Evolutionary conservation across 83 land plant species (phyloP), one percentile per base, ranked within the genome.

Genomic region (Picea mariana): DNA sequence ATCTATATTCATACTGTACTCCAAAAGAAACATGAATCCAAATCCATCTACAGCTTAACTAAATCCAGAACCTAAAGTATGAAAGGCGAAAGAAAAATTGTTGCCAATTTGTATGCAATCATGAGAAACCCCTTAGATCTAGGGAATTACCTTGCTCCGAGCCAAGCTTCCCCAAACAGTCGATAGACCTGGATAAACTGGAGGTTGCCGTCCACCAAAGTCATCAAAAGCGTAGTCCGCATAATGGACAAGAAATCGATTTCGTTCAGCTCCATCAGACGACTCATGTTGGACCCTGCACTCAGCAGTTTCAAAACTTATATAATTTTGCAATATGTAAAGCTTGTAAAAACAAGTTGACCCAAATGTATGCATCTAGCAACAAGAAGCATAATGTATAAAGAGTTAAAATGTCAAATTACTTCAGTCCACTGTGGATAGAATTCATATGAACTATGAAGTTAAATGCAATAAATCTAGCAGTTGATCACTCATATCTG

Each of bases 151-250:
- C 97, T 97, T 97, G 86, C 99, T 97, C 64, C 99, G 92, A 82
- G 99, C 99, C 86, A 97, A 84, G 88, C 99, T 96, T 67, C 99
- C 94, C 99, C 99, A 97, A 17, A 97, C 99, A 72, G 95, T 95
- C 18, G 97, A 97, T 79, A 97, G 87, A 44, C 99, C 99, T 76
- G 98, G 97, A 85, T 97, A 97, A 17, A 97, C 99, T 55, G 99
- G 98, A 75, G 95, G 91, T 80, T 91, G 95, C 40, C 90, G 87
- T 80, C 98, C 98, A 62, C 97, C 97, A 89, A 97, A 97, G 77
- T 97, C 99, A 90, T 95, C 99, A 90, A 97, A 97, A 55, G 95
- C 88, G 86, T 88, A 93, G 83, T 97, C 99, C 18, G 94, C 93
- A 84, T 95, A 97, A 75, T 92, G 94, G 26, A 97, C 96, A 69